Base-by-base conservation (phyloP, 495 filamentous ascomycete species). In the Penicillium chermesinum region DNA sequence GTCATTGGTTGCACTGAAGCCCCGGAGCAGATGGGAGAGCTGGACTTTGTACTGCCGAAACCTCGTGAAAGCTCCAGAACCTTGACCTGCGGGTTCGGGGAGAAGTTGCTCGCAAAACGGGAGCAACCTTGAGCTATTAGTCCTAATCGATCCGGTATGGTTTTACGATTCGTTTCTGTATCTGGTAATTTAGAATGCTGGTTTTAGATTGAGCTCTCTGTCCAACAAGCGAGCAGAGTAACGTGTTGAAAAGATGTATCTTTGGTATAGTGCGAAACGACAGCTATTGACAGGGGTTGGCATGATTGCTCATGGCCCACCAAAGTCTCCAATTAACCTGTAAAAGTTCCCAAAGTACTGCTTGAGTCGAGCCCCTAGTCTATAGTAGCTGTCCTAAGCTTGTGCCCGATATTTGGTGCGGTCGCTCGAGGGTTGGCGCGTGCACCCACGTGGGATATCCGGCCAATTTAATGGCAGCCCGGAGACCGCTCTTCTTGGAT, bases 371-470 rank as follows among this genome's bases (percentile, higher is more conserved):
- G 10, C n/a, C 42, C 25, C 4, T 30, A 16, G 6, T 21, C 17
- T 40, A 20, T 12, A 19, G 20, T 20, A 40, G 27, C 15, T 10
- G n/a, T 9, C 30, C 35, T n/a, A 34, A 20, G 33, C 34, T 27
- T 20, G 14, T 38, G 15, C 14, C 17, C 10, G 34, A 33, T 16
- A 18, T 30, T 37, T 38, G n/a, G 36, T 10, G 17, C 34, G 21
- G 25, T 38, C 27, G 41, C 45, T 50, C 44, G 38, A 45, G 39
- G 8, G 15, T 33, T 16, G 34, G 42, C 15, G 38, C 46, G 49
- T 39, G 15, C 34, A 39, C 40, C 52, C 56, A 62, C 59, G 56
- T 62, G 56, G 56, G 56, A 35, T 17, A 2, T 27, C 33, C 14
- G 41, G 15, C 30, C 30, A 41, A 51, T 51, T 55, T 43, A 62